Evolutionary conservation across 768 basidiomycete species (phyloP).

Genomic region (Pluteus cervinus): DNA sequence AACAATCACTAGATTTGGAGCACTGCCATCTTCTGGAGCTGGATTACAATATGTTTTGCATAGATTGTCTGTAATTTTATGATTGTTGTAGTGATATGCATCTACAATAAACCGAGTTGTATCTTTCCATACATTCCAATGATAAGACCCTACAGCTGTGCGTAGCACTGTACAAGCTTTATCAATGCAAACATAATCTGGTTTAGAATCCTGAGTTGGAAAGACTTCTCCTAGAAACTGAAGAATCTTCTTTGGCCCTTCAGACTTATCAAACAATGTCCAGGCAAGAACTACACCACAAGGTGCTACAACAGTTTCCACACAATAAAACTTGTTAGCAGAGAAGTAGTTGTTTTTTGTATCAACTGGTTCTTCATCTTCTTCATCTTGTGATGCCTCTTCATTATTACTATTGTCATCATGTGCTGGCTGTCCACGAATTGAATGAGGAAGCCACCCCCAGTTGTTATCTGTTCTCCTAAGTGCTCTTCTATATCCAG

Average conservation of each 20-base stretch:
- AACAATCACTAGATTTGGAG: slow-evolving; percentile 12
- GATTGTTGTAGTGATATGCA: slow-evolving; percentile 15
- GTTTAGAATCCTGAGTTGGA: slow-evolving; percentile 3
- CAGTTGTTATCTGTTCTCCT: not conserved
- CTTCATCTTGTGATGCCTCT: not conserved
- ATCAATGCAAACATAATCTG: slow-evolving; percentile 10
- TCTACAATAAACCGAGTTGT: slow-evolving; percentile 18
- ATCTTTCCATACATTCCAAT: slow-evolving; percentile 8
- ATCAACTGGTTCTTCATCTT: not conserved
- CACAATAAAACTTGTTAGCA: slow-evolving; percentile 8
- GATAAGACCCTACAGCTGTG: too few relatives aligned
- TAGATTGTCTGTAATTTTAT: slow-evolving; percentile 9
- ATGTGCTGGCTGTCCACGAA: too few relatives aligned
- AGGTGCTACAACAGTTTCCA: slow-evolving; percentile 10
- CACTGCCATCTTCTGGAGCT: slow-evolving; percentile 12
- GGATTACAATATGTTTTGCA: slow-evolving; percentile 14
- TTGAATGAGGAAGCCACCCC: not conserved
- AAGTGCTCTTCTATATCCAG: slow-evolving; percentile 1
- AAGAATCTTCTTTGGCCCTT: slow-evolving; percentile 14
- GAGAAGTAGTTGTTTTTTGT: too few relatives aligned
- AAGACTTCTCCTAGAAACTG: slow-evolving; percentile 9
- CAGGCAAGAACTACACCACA: slow-evolving; percentile 12
- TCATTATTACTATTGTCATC: not conserved
- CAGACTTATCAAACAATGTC: slow-evolving; percentile 11
- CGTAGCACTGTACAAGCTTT: slow-evolving; percentile 9